Evolutionary conservation across 1,284 basidiomycete genomes (phyloP).

Genomic region (Cutaneotrichosporon sp.): DNA sequence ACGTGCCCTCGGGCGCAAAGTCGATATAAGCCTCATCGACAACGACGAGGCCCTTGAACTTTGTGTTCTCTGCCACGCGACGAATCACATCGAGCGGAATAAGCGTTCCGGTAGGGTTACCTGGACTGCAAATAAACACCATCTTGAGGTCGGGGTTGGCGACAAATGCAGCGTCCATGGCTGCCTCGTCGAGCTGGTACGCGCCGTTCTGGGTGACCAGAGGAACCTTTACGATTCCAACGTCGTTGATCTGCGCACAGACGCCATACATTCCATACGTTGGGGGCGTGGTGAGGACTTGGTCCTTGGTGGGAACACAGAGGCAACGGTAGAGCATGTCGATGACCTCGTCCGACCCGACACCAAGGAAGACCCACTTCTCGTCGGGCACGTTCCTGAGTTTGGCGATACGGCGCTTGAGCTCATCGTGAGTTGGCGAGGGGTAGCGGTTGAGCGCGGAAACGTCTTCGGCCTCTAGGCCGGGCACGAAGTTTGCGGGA

Average conservation of each 20-base stretch:
- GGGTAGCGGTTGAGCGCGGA: slow-evolving; percentile 53
- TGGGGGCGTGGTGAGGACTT: slow-evolving; percentile 82
- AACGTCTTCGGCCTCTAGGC: slow-evolving; percentile 38
- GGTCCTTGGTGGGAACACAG: slow-evolving; percentile 76
- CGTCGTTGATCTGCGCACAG: slow-evolving; percentile 92
- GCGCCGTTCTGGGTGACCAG: slow-evolving; percentile 70
- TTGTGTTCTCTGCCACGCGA: slow-evolving; percentile 72
- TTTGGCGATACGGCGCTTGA: slow-evolving; percentile 73
- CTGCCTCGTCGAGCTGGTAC: slow-evolving; percentile 74
- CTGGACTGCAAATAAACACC: slow-evolving; percentile 93
- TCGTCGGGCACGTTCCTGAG: slow-evolving; percentile 66
- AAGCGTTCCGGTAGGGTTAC: slow-evolving; percentile 91
- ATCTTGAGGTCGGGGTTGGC: slow-evolving; percentile 78
- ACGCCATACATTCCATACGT: slow-evolving; percentile 99
- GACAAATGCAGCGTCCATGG: slow-evolving; percentile 67
- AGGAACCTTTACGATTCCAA: slow-evolving; percentile 77
- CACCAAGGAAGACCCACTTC: slow-evolving; percentile 86
- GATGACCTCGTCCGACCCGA: slow-evolving; percentile 95
- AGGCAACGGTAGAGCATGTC: slow-evolving; percentile 90
- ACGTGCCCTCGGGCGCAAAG: slow-evolving; percentile 67
- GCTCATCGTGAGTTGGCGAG: slow-evolving; percentile 59
- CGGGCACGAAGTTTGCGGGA: slow-evolving; percentile 13
- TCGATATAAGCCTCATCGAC: slow-evolving; percentile 99
- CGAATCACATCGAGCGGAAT: slow-evolving; percentile 72
- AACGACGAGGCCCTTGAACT: slow-evolving; percentile 85